Percentiles rank a stretch among this genome's conserved stretches.
These are phyloP conservation scores for Cyclaneusma minus DNA, from an alignment of 2,329 filamentous ascomycete genomes.

Conservation along the genomic window DNA sequence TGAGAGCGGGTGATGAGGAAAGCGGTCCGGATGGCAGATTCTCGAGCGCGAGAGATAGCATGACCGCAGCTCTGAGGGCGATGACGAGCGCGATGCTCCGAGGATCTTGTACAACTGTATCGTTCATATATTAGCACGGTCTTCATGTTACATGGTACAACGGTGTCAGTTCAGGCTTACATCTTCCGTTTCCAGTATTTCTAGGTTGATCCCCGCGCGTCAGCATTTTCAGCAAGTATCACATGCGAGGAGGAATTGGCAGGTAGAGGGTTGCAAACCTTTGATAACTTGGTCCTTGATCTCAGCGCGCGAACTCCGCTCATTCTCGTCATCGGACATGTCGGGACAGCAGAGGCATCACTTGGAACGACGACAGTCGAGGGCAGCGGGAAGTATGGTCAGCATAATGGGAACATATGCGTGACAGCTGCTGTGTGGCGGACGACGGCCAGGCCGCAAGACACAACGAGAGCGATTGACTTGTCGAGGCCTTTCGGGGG, in stretches of 20 bases:
- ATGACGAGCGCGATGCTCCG: constrained; percentile 18
- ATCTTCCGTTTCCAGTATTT: constrained; percentile 19
- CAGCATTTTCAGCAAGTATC: neutral
- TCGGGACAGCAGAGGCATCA: no score
- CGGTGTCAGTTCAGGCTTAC: no score
- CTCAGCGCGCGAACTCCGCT: neutral
- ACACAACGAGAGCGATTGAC: no score
- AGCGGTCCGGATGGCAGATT: constrained; percentile 24
- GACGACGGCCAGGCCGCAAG: no score
- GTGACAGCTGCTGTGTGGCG: no score
- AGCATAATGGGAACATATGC: no score
- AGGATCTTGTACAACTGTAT: constrained; percentile 21
- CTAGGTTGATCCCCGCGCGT: constrained; percentile 5
- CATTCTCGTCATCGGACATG: constrained; percentile 2
- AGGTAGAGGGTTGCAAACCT: neutral
- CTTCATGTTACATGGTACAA: no score
- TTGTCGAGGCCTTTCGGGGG: no score
- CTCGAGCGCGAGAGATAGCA: constrained; percentile 23
- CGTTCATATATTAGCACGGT: constrained; percentile 7
- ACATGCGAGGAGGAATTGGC: constrained; percentile 1
- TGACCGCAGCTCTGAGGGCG: constrained; percentile 21
- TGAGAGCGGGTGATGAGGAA: constrained; percentile 20
- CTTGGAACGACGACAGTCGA: no score
- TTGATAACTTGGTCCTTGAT: constrained; percentile 1
- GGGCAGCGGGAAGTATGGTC: no score